Evolutionary conservation across 2,329 filamentous ascomycete species (phyloP).

Genomic region (Trichoderma asperellum): DNA sequence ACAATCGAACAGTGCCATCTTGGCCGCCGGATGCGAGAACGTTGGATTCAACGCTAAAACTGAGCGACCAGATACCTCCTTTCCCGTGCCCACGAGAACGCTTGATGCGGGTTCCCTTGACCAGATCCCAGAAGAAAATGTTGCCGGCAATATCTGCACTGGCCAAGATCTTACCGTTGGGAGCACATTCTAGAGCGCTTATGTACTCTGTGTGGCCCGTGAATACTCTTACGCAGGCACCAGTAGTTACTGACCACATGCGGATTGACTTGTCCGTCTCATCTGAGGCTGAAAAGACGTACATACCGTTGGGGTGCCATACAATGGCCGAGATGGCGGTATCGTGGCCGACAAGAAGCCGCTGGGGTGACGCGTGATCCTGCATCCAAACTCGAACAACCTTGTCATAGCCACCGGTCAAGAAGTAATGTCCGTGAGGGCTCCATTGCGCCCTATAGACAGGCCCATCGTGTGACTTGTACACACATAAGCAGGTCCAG

Average conservation of each 20-base stretch:
- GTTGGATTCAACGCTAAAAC: slow-evolving; percentile 90
- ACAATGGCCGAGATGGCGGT: slow-evolving; percentile 88
- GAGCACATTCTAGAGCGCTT: slow-evolving; percentile 81
- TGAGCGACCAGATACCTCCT: slow-evolving; percentile 89
- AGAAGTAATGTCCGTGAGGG: slow-evolving; percentile 93
- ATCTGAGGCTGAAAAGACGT: slow-evolving; percentile 89
- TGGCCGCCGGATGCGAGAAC: slow-evolving; percentile 89
- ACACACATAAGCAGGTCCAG: slow-evolving; percentile 90
- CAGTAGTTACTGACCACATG: slow-evolving; percentile 95
- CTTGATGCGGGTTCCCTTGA: slow-evolving; percentile 84
- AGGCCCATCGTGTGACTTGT: slow-evolving; percentile 89
- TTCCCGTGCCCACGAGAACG: slow-evolving; percentile 92
- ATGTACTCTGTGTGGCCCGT: slow-evolving; percentile 89
- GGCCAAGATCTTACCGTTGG: slow-evolving; percentile 87
- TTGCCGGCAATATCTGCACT: slow-evolving; percentile 86
- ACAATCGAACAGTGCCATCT: slow-evolving; percentile 89
- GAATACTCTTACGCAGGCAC: slow-evolving; percentile 86
- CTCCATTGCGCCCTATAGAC: slow-evolving; percentile 89
- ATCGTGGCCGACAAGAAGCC: slow-evolving; percentile 90
- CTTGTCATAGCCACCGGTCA: slow-evolving; percentile 84
- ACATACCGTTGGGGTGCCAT: slow-evolving; percentile 93
- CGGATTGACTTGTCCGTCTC: slow-evolving; percentile 86
- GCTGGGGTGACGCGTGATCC: slow-evolving; percentile 85
- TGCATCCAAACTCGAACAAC: slow-evolving; percentile 91
- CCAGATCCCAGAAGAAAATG: slow-evolving; percentile 93